Conservation (phyloP, 140 eudicot genomes). For the Bidens hawaiensis region DNA sequence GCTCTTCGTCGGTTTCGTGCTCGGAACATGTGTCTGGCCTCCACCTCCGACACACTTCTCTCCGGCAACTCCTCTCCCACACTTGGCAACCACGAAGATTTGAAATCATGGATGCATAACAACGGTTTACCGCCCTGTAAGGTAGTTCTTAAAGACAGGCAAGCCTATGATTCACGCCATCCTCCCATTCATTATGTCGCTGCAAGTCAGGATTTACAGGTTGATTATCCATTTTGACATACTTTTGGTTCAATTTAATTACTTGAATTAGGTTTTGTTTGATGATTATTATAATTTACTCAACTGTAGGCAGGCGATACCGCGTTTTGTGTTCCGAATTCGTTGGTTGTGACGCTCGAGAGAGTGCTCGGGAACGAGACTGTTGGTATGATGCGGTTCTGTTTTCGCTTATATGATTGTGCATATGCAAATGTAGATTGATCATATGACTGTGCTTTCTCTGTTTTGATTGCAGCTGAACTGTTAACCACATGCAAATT, state of each 20-base stretch:
- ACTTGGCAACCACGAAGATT: slow-evolving; percentile 38
- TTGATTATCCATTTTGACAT: slow-evolving; percentile 1
- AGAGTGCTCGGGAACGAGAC: slow-evolving; percentile 93
- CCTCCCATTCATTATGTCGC: slow-evolving; percentile 82
- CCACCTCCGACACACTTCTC: slow-evolving; percentile 54
- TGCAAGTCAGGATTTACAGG: slow-evolving; percentile 88
- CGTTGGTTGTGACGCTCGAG: slow-evolving; percentile 85
- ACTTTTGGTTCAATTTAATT: background rate
- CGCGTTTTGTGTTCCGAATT: slow-evolving; percentile 78
- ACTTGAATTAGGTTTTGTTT: background rate
- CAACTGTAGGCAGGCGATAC: slow-evolving; percentile 64
- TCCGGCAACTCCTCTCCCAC: slow-evolving; percentile 30
- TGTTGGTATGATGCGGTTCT: slow-evolving; percentile 46
- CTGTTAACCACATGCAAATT: slow-evolving; percentile 82
- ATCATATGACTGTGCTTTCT: background rate
- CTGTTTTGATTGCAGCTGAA: slow-evolving; percentile 58
- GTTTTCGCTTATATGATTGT: background rate
- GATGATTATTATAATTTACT: background rate
- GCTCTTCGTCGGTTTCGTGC: slow-evolving; percentile 15
- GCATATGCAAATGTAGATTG: background rate
- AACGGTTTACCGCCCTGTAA: slow-evolving; percentile 96
- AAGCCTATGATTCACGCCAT: slow-evolving; percentile 44
- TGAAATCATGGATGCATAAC: slow-evolving; percentile 84
- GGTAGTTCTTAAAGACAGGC: slow-evolving; percentile 61
- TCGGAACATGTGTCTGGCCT: slow-evolving; percentile 45